Evolutionary conservation across 2,329 filamentous ascomycete species (phyloP).

Genomic region (Chaetomium olivaceum): DNA sequence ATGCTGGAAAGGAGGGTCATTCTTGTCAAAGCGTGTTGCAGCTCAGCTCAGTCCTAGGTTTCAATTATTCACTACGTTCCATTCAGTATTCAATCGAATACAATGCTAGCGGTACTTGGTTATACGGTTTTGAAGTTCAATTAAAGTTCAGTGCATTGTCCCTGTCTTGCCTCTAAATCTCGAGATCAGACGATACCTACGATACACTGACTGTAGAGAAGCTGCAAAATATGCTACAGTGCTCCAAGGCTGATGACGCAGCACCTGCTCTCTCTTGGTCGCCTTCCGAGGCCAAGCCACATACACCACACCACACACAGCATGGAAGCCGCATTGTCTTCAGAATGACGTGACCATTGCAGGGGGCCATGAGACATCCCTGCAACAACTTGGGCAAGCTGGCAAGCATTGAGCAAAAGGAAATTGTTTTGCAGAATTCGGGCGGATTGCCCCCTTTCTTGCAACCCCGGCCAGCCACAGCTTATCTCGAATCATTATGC

Average conservation of each 20-base stretch:
- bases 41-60: not conserved
- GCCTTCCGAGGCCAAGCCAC: slow-evolving; percentile 4
- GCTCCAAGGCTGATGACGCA: not conserved
- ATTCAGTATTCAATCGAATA: not conserved
- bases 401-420: slow-evolving; percentile 4
- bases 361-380: slow-evolving; percentile 8
- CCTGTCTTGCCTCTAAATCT: not conserved
- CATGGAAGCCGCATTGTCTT: not conserved
- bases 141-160: not conserved
- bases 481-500: not conserved
- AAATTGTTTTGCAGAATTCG: slow-evolving; percentile 18
- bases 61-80: not conserved
- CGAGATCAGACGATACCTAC: not conserved
- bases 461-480: not conserved
- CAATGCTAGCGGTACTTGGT: not conserved
- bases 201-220: too few relatives aligned
- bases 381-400: not conserved
- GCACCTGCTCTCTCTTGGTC: not conserved
- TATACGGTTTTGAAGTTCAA: not conserved
- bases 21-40: not conserved
- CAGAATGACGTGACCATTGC: slow-evolving; percentile 20
- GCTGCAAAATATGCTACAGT: too few relatives aligned
- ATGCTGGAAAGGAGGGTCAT: not conserved
- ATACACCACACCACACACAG: not conserved
- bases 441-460: slow-evolving; percentile 14